Evolutionary conservation across 768 basidiomycete genomes (phyloP), one percentile per base, ranked within the genome.

Genomic region (Crucibulum laeve): DNA sequence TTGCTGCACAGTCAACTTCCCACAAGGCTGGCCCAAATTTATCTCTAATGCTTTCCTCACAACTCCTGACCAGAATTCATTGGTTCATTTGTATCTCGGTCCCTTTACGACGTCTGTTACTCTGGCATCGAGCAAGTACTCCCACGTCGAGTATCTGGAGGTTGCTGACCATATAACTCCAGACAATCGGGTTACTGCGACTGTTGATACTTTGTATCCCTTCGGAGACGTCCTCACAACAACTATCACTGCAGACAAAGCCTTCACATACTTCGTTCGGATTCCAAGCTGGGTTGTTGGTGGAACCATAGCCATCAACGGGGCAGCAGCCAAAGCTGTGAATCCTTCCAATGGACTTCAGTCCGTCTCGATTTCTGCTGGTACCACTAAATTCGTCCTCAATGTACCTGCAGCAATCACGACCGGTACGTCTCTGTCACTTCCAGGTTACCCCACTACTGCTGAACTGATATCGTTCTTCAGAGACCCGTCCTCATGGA

Each of bases 21-120:
- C 75, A 18, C 76, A 78, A 53, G 74, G 72, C 22, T 76, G 71
- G 70, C 75, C 76, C 1, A 78, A 77, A 47, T 77, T 77, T 53
- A 65, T 77, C 42, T 63, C 69, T 17, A 76, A 74, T 53, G 65
- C 75, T 4, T 78, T 79, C 53, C 55, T 78, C 11, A 68, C 64
- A 0, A 72, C 70, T n/a, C 62, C 71, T 13, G 70, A 76, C 54
- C 53, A 63, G 43, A 46, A 56, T n/a, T 71, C 71, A 0, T 62
- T 76, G 4, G 70, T 74, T 4, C 74, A 77, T 18, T 49, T 73
- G 11, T 75, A 74, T 48, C 59, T 76, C 7, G 75, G 74, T 4
- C 75, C 75, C 1, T 73, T 75, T 57, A 63, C 59, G 26, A 68
- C 67, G 1, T 54, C 59, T 17, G 65, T 68, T 0, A 69, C 65